These are phyloP conservation scores for Avena atlantica DNA, from an alignment of 176 grass and related monocot genomes.

Conservation along the genomic window DNA sequence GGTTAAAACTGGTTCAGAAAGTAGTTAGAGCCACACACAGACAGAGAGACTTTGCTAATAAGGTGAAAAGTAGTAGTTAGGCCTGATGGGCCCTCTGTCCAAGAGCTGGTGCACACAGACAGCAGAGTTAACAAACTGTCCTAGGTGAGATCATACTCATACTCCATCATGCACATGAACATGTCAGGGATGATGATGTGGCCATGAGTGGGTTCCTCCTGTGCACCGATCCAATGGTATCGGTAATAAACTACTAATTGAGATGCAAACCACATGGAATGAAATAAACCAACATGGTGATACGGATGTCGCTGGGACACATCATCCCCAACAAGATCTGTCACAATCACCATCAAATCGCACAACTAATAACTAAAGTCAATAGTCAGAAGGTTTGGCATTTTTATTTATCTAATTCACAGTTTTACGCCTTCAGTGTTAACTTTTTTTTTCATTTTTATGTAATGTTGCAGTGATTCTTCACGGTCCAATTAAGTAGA, in stretches of 20 bases:
- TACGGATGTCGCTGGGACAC: constrained; percentile 16
- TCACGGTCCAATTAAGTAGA: background rate
- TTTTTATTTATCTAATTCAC: background rate
- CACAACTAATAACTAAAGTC: background rate
- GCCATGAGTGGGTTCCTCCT: constrained; percentile 43
- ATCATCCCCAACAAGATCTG: constrained; percentile 22
- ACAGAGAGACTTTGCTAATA: background rate
- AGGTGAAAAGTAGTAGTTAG: constrained; percentile 30
- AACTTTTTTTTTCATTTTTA: background rate
- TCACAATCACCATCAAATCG: constrained; percentile 1
- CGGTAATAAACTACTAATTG: constrained; percentile 23
- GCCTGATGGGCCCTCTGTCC: constrained; percentile 14
- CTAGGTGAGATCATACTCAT: constrained; percentile 47
- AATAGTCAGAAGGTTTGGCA: background rate
- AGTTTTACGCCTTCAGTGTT: background rate
- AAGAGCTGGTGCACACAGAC: constrained; percentile 6
- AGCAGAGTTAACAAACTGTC: constrained; percentile 1
- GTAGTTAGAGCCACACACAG: background rate
- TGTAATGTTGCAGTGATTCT: background rate
- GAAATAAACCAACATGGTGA: background rate
- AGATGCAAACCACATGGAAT: background rate
- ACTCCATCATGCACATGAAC: constrained; percentile 47
- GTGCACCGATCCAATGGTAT: constrained; percentile 26
- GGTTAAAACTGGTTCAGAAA: background rate
- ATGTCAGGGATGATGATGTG: constrained; percentile 27